Evolutionary conservation across 148 eudicot genomes (phyloP).

Genomic region (Selenicereus undatus): DNA sequence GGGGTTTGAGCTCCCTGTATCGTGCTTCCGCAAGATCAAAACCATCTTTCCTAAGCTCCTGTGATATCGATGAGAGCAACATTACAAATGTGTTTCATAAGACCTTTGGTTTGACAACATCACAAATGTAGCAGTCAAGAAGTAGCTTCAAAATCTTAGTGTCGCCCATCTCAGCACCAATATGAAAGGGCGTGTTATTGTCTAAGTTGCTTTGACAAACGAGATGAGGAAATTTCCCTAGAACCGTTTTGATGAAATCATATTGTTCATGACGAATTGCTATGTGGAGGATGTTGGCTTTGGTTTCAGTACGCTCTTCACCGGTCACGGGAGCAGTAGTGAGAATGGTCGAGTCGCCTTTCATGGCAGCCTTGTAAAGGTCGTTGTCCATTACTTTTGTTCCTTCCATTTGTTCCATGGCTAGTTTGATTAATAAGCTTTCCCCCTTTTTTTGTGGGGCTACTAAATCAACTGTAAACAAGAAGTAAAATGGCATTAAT

Average conservation of each 20-base stretch:
- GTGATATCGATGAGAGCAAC: conserved; percentile 19
- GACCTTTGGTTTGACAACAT: neutral
- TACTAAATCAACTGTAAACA: too few species aligned
- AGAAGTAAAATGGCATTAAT: too few species aligned
- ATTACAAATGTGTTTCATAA: neutral
- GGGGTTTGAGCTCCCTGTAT: conserved; percentile 93
- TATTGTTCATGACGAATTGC: neutral
- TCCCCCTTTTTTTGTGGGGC: too few species aligned
- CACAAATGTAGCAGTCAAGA: neutral
- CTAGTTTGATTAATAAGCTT: too few species aligned
- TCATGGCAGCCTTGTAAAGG: neutral
- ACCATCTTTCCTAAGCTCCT: conserved; percentile 98
- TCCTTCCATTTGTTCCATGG: too few species aligned
- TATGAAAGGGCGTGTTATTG: neutral
- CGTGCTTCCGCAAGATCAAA: conserved; percentile 95
- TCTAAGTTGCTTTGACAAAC: neutral
- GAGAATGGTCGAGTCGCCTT: neutral
- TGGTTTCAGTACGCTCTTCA: neutral
- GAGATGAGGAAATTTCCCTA: neutral
- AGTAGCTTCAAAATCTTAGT: neutral
- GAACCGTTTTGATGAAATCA: neutral
- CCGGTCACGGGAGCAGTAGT: neutral
- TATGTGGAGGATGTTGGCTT: neutral
- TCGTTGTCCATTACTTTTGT: neutral
- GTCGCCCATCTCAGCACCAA: neutral